These are phyloP conservation scores for Pleurotus tuber-regium DNA, from an alignment of 768 basidiomycete species.

Conservation along the genomic window DNA sequence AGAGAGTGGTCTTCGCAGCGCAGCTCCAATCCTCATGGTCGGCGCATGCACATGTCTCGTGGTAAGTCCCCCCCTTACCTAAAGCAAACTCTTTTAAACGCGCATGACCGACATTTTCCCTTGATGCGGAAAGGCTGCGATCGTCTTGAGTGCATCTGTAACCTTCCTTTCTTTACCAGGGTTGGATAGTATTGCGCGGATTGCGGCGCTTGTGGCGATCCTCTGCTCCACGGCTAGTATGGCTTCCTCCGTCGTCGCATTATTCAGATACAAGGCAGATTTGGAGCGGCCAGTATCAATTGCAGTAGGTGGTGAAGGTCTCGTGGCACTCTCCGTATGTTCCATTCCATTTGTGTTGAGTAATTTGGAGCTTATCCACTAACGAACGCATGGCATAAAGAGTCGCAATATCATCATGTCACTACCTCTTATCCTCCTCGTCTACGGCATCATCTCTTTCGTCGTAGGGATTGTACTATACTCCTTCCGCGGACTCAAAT, in stretches of 20 bases:
- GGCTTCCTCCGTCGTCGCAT: conserved; percentile 63
- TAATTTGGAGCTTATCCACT: not conserved
- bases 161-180: conserved; percentile 80
- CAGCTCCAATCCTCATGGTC: conserved; percentile 59
- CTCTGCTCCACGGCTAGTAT: conserved; percentile 70
- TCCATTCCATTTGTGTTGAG: not conserved
- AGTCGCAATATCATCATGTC: conserved; percentile 64
- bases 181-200: conserved; percentile 59
- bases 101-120: conserved; percentile 12
- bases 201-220: conserved; percentile 65
- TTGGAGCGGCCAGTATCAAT: conserved; percentile 48
- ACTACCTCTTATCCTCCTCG: conserved; percentile 70
- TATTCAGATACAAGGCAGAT: conserved; percentile 70
- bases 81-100: not conserved
- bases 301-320: conserved; percentile 53
- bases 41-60: conserved; percentile 65
- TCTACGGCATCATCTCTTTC: conserved; percentile 70
- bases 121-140: conserved; percentile 56
- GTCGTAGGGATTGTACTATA: conserved; percentile 64
- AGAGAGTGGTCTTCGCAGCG: conserved; percentile 51
- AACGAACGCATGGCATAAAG: conserved; percentile 26
- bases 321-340: conserved; percentile 47
- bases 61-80: too few species aligned
- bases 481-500: conserved; percentile 51
- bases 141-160: conserved; percentile 77